phyloP scores from a whole-genome alignment of 768 basidiomycete species.

The Suillus subaureus region DNA sequence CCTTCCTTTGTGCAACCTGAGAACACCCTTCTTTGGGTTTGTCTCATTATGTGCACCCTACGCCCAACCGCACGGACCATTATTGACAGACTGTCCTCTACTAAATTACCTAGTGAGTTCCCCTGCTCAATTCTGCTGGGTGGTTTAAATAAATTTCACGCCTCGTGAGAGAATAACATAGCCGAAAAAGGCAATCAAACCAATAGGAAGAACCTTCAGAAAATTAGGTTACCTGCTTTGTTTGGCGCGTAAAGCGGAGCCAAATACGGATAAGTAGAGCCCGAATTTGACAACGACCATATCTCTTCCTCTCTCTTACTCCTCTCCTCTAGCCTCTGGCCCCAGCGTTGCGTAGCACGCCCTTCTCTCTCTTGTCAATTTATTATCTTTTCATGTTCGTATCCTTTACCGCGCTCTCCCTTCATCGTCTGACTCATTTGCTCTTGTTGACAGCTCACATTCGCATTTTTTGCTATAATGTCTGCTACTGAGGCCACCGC shows the following conservation, averaged over 20 bases:
- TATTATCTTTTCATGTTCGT: constrained; percentile 55
- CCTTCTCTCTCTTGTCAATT: constrained; percentile 60
- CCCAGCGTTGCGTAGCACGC: constrained; percentile 58
- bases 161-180: constrained; percentile 13
- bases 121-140: neutral
- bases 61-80: constrained; percentile 35
- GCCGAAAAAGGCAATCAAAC: constrained; percentile 10
- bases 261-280: constrained; percentile 44
- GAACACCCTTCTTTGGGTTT: constrained; percentile 17
- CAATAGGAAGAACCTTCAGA: constrained; percentile 17
- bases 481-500: constrained; percentile 69
- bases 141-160: neutral
- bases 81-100: neutral
- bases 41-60: constrained; percentile 9
- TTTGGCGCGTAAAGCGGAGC: constrained; percentile 42
- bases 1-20: constrained; percentile 10
- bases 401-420: constrained; percentile 11
- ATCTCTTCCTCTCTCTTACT: constrained; percentile 58
- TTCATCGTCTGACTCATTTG: neutral
- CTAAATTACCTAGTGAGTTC: neutral
- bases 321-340: constrained; percentile 56
- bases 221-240: constrained; percentile 39
- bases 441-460: constrained; percentile 47
- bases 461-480: constrained; percentile 72
- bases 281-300: constrained; percentile 36